A percentile compares a stretch with the other conserved stretches of the same genome.
Conservation (phyloP, 129 eudicot genomes). For the Escallonia herrerae region DNA sequence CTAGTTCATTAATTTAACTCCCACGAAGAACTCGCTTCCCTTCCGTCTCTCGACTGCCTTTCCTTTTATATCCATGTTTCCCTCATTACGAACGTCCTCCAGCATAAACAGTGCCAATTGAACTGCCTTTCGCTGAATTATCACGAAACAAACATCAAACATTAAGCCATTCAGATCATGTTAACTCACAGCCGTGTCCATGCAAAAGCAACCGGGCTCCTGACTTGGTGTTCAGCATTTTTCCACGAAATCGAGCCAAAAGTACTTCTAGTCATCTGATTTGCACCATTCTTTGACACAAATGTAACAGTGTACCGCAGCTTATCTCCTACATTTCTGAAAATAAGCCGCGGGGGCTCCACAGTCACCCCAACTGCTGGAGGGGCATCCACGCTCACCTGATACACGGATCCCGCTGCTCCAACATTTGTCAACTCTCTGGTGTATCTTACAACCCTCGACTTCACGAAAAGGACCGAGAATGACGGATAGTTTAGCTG, state of each 20-base stretch:
- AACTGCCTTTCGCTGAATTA: not conserved
- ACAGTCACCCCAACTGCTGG: slow-evolving; percentile 39
- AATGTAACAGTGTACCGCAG: slow-evolving; percentile 64
- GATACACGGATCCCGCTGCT: slow-evolving; percentile 38
- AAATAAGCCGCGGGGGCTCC: slow-evolving; percentile 51
- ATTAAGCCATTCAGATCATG: not conserved
- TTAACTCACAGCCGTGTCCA: slow-evolving; percentile 28
- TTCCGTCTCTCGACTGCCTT: no score
- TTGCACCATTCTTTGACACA: slow-evolving; percentile 34
- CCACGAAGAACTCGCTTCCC: no score
- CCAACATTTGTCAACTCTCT: slow-evolving; percentile 83
- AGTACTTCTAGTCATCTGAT: slow-evolving; percentile 18
- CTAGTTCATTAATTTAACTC: no score
- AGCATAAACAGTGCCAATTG: not conserved
- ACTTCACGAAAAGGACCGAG: slow-evolving; percentile 58
- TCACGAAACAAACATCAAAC: not conserved
- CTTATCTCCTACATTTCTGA: slow-evolving; percentile 63
- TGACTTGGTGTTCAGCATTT: slow-evolving; percentile 51
- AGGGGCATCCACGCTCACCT: slow-evolving; percentile 47
- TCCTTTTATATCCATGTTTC: no score
- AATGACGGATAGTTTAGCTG: slow-evolving; percentile 90
- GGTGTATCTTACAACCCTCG: slow-evolving; percentile 61
- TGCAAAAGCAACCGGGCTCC: slow-evolving; percentile 67
- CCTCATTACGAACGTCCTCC: not conserved
- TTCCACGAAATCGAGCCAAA: slow-evolving; percentile 77